These are phyloP conservation scores for Gossypium laxum DNA, from an alignment of 441 rosid species.

Conservation along the genomic window DNA sequence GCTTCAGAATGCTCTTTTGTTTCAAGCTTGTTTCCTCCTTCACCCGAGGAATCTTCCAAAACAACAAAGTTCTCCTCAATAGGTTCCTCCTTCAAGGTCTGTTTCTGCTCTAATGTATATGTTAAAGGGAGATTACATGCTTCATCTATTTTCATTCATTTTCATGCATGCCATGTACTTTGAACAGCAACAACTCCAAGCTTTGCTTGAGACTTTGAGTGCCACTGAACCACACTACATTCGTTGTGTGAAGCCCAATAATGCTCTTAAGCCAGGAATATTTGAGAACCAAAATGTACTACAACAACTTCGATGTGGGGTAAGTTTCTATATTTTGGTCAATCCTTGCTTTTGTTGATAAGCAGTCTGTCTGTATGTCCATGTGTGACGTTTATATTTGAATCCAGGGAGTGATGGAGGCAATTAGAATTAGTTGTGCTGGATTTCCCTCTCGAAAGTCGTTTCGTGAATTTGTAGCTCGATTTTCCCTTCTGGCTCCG, in stretches of 20 bases:
- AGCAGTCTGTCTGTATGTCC: not conserved
- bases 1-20: conserved; percentile 71
- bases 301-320: conserved; percentile 94
- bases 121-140: conserved; percentile 10
- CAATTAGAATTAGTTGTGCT: conserved; percentile 96
- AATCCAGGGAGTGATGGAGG: conserved; percentile 92
- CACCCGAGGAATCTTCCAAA: conserved; percentile 79
- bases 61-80: conserved; percentile 86
- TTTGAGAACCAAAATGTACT: conserved; percentile 73
- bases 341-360: conserved; percentile 18
- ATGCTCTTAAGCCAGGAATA: conserved; percentile 69
- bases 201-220: conserved; percentile 81
- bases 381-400: conserved; percentile 12
- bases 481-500: conserved; percentile 63
- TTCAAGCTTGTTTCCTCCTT: conserved; percentile 65
- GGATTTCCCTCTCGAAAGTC: conserved; percentile 86
- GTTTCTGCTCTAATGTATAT: conserved; percentile 19
- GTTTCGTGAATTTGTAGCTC: conserved; percentile 57
- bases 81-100: conserved; percentile 85
- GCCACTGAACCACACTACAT: conserved; percentile 89
- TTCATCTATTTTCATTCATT: conserved; percentile 8
- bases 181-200: conserved; percentile 88
- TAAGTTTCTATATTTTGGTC: conserved; percentile 34
- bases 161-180: conserved; percentile 11
- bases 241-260: conserved; percentile 92